These are phyloP conservation scores for Domatiomyces catenatus DNA, from an alignment of 2,329 filamentous ascomycete genomes.

Conservation along the genomic window DNA sequence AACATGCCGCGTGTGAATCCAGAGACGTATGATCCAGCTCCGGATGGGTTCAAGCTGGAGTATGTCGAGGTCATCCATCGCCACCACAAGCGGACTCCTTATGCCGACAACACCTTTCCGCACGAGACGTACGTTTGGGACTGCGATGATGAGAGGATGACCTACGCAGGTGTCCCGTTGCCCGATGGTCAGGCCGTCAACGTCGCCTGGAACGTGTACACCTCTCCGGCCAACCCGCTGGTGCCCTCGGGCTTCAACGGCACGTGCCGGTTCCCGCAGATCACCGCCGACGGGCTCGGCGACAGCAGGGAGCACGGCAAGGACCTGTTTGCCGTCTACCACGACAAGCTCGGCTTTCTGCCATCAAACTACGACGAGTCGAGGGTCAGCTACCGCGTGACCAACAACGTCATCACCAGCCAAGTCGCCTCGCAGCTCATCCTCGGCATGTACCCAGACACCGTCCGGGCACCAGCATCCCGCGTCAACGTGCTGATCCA, in stretches of 20 bases:
- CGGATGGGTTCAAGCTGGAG: slow-evolving; percentile 44
- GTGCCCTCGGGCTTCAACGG: slow-evolving; percentile 51
- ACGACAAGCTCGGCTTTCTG: slow-evolving; percentile 51
- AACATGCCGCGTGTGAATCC: slow-evolving; percentile 74
- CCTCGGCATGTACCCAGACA: slow-evolving; percentile 47
- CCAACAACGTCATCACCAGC: slow-evolving; percentile 67
- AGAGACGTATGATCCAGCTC: slow-evolving; percentile 45
- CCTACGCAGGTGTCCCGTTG: slow-evolving; percentile 48
- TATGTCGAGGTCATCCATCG: slow-evolving; percentile 73
- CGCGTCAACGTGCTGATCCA: slow-evolving; percentile 30
- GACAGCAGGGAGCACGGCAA: slow-evolving; percentile 62
- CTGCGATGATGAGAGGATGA: slow-evolving; percentile 55
- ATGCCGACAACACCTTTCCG: slow-evolving; percentile 62
- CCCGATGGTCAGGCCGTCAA: slow-evolving; percentile 33
- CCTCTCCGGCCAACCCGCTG: slow-evolving; percentile 51
- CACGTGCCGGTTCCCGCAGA: slow-evolving; percentile 67
- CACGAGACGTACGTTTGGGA: slow-evolving; percentile 57
- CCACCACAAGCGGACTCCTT: slow-evolving; percentile 73
- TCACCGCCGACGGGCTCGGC: slow-evolving; percentile 54
- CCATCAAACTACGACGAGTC: slow-evolving; percentile 34
- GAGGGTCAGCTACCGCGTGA: slow-evolving; percentile 52
- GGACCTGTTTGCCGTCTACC: slow-evolving; percentile 66
- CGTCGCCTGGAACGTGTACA: slow-evolving; percentile 52
- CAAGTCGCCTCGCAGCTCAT: slow-evolving; percentile 66
- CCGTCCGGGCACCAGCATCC: slow-evolving; percentile 9